Evolutionary conservation across 306 rosid genomes (phyloP).

Genomic region (Acacia confusa): DNA sequence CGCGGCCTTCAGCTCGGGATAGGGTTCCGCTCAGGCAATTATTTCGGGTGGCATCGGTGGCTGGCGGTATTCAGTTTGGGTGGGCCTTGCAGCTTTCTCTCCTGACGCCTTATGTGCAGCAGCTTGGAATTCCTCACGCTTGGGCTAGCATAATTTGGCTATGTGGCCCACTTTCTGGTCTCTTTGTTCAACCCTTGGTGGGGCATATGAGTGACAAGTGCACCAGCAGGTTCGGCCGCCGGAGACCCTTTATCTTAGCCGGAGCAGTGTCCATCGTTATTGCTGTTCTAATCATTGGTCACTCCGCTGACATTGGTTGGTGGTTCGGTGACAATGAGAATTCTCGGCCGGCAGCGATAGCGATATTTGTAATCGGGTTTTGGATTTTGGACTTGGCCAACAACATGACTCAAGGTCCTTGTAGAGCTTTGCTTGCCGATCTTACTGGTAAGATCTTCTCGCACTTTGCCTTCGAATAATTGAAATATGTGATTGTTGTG

Average conservation of each 20-base stretch:
- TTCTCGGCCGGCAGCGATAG: slow-evolving; percentile 64
- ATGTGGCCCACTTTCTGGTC: slow-evolving; percentile 86
- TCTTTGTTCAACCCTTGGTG: slow-evolving; percentile 81
- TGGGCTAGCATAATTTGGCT: slow-evolving; percentile 97
- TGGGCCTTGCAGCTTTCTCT: slow-evolving; percentile 98
- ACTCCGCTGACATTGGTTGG: slow-evolving; percentile 88
- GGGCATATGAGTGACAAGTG: slow-evolving; percentile 77
- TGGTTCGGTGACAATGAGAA: slow-evolving; percentile 55
- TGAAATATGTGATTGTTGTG: neutral
- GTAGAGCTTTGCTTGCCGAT: slow-evolving; percentile 86
- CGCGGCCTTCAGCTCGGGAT: slow-evolving; percentile 32
- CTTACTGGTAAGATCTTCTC: slow-evolving; percentile 63
- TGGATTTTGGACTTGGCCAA: slow-evolving; percentile 89
- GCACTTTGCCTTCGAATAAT: neutral
- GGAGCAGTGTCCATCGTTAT: slow-evolving; percentile 59
- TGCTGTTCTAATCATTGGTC: slow-evolving; percentile 66
- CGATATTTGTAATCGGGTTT: slow-evolving; percentile 66
- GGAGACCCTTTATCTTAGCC: slow-evolving; percentile 74
- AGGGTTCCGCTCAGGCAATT: slow-evolving; percentile 54
- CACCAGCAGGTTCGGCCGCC: slow-evolving; percentile 79
- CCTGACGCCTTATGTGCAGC: slow-evolving; percentile 85
- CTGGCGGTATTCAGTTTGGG: slow-evolving; percentile 90
- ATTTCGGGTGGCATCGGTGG: slow-evolving; percentile 79
- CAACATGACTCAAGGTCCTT: slow-evolving; percentile 86
- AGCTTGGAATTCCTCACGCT: slow-evolving; percentile 88